Evolutionary conservation across 2,329 filamentous ascomycete species (phyloP).

Genomic region (Gliomastix tumulicola): DNA sequence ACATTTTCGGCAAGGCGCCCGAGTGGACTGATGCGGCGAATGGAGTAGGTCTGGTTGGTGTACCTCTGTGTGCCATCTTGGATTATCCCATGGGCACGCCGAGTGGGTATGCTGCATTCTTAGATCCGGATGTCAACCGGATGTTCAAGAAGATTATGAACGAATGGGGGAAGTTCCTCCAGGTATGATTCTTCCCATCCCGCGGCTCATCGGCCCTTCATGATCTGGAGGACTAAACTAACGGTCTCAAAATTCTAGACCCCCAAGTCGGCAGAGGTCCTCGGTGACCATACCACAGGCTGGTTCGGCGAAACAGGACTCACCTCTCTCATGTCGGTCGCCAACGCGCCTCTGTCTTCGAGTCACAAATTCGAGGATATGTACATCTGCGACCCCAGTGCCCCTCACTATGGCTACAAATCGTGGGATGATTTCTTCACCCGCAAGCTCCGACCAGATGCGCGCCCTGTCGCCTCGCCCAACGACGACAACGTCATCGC

Average conservation of each 20-base stretch:
- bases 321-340: slow-evolving; percentile 41
- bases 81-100: slow-evolving; percentile 51
- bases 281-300: slow-evolving; percentile 33
- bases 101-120: slow-evolving; percentile 44
- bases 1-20: slow-evolving; percentile 43
- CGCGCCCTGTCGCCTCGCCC: slow-evolving; percentile 51
- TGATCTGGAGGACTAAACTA: not conserved
- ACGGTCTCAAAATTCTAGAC: slow-evolving; percentile 23
- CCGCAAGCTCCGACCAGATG: slow-evolving; percentile 40
- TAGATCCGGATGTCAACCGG: slow-evolving; percentile 47
- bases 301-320: slow-evolving; percentile 48
- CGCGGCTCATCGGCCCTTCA: not conserved
- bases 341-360: slow-evolving; percentile 36
- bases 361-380: slow-evolving; percentile 48
- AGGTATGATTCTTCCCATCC: slow-evolving; percentile 20
- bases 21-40: slow-evolving; percentile 46
- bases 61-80: slow-evolving; percentile 46
- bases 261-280: slow-evolving; percentile 45
- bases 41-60: slow-evolving; percentile 43
- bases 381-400: slow-evolving; percentile 50
- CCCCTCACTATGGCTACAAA: slow-evolving; percentile 50
- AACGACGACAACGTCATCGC: slow-evolving; percentile 47
- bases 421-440: slow-evolving; percentile 71
- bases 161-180: slow-evolving; percentile 48
- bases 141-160: slow-evolving; percentile 48